phyloP scores from a whole-genome alignment of 75 land plant species.

The Ceratopteris richardii region DNA sequence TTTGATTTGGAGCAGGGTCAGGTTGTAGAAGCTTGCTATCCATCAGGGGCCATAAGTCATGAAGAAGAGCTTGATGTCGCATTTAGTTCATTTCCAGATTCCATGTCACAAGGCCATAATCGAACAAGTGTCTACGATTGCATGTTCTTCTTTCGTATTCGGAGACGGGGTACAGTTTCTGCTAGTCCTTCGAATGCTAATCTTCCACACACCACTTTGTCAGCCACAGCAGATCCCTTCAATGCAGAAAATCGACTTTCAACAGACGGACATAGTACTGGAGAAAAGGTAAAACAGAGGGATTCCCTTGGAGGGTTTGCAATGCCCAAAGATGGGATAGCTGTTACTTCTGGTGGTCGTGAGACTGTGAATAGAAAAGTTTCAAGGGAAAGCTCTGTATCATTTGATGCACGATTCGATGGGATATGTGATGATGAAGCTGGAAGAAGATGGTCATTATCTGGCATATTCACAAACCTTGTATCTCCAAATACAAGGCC shows the following conservation, averaged over 20 bases:
- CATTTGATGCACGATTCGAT: slow-evolving; percentile 1
- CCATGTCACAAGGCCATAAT: slow-evolving; percentile 76
- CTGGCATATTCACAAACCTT: slow-evolving; percentile 16
- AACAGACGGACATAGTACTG: not conserved
- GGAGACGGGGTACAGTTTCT: slow-evolving; percentile 32
- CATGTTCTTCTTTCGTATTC: slow-evolving; percentile 83
- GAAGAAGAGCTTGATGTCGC: slow-evolving; percentile 86
- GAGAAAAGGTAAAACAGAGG: too few species aligned
- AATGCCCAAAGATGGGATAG: not conserved
- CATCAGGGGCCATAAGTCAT: slow-evolving; percentile 48
- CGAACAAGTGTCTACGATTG: slow-evolving; percentile 83
- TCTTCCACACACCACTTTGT: slow-evolving; percentile 16
- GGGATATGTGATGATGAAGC: not conserved
- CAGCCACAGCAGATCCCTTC: slow-evolving; percentile 3
- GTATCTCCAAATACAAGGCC: slow-evolving; percentile 16
- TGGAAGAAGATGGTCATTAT: slow-evolving; percentile 17
- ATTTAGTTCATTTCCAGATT: slow-evolving; percentile 93
- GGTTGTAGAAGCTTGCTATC: slow-evolving; percentile 89
- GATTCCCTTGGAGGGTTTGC: not conserved
- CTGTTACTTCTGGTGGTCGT: not conserved
- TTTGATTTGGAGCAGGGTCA: slow-evolving; percentile 98
- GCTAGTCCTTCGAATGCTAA: not conserved
- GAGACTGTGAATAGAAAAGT: not conserved
- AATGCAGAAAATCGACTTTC: slow-evolving; percentile 4
- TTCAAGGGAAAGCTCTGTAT: not conserved